Evolutionary conservation across 164 flowering plant genomes (phyloP), one percentile per base, ranked within the genome.

Genomic region (Umbilicus rupestris): DNA sequence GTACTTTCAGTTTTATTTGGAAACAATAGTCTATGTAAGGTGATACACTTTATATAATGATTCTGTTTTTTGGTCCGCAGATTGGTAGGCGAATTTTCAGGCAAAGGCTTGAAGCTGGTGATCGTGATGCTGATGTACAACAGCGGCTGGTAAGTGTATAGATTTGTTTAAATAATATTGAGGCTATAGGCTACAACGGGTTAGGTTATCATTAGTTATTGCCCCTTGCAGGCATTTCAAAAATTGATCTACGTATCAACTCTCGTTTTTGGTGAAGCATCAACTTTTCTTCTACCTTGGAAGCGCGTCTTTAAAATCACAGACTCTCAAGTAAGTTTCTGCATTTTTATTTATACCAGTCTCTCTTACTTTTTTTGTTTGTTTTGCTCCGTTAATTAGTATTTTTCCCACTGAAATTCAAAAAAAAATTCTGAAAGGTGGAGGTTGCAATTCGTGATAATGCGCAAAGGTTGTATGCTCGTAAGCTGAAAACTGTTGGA

Each of bases 161-260:
- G 19, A 55, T 55, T 28, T 28, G 0, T 0, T 28, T 0, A 0
- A 26, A 55, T 28, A 28, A 11, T 28, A 50, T 28, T 30, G 31
- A 16, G 33, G 19, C 5, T n/a, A 55, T n/a, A 55, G 14, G 29
- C 65, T 65, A 57, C 69, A 66, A 73, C 77, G 76, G 71, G 71
- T 84, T 79, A 83, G 88, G 80, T 75, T 83, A 80, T 80, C 68
- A 69, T 70, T 66, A 58, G 68, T 73, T n/a, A 75, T 79, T 73
- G n/a, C 84, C 83, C 83, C 83, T 87, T 85, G 94, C 97, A 95
- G 99, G 98, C 97, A 76, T 95, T 95, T 82, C 96, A 90, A 89
- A 95, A 86, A 88, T 77, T 95, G 70, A 83, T 95, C 37, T 95
- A 95, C 79, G 97, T 95, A 33, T 95, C 99, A 42, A 88, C 81